A percentile compares a stretch with the other conserved stretches of the same genome.
Conservation (phyloP, 2,329 filamentous ascomycete genomes). For the Epichloe brachyelytri region DNA sequence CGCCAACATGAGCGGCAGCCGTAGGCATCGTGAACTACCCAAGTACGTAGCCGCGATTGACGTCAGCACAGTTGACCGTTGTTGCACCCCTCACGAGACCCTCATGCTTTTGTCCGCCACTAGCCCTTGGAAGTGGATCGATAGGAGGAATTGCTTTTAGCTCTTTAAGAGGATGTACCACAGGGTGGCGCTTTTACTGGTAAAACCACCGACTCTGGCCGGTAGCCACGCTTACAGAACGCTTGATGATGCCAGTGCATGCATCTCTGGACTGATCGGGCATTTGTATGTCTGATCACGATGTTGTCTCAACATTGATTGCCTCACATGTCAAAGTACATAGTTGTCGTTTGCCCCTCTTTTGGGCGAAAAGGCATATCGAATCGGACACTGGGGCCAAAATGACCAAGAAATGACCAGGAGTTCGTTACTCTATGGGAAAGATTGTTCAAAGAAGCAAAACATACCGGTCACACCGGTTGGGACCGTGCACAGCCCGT, state of each 20-base stretch:
- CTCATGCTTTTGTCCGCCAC: too few species aligned
- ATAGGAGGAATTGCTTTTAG: too few species aligned
- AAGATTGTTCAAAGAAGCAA: not conserved
- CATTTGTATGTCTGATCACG: not conserved
- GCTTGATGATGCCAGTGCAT: not conserved
- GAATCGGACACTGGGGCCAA: too few species aligned
- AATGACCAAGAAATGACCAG: too few species aligned
- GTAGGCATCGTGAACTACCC: not conserved
- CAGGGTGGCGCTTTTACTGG: too few species aligned
- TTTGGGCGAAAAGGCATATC: not conserved
- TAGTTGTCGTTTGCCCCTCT: not conserved
- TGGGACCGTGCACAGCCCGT: too few species aligned
- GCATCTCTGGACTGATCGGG: not conserved
- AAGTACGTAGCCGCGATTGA: not conserved
- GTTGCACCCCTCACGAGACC: too few species aligned
- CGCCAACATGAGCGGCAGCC: not conserved
- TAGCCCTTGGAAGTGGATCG: not conserved
- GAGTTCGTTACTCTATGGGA: too few species aligned
- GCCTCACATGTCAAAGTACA: not conserved
- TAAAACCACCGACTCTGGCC: not conserved
- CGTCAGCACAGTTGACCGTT: not conserved
- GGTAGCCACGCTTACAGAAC: not conserved
- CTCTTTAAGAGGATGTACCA: too few species aligned
- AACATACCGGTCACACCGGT: too few species aligned
- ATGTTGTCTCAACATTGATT: not conserved